Percentiles rank a stretch among this genome's conserved stretches.
Evolutionary conservation across 768 basidiomycete genomes (phyloP).

Genomic region (Pleurotus citrinopileatus): DNA sequence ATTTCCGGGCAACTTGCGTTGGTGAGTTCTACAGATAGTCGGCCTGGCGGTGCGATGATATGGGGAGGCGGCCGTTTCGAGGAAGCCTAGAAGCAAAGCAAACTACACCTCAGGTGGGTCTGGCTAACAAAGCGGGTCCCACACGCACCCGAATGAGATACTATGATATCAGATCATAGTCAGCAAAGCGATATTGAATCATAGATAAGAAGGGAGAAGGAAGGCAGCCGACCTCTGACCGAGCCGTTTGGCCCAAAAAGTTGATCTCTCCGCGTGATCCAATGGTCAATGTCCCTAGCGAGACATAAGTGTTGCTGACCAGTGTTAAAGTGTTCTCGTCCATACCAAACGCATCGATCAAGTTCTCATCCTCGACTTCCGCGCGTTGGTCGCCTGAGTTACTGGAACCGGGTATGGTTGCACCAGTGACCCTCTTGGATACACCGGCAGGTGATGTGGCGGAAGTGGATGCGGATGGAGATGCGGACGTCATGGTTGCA

Average conservation of each 20-base stretch:
- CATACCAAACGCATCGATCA: conserved; percentile 49
- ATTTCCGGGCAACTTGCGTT: conserved; percentile 33
- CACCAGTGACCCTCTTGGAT: too few species aligned
- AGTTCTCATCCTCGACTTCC: conserved; percentile 36
- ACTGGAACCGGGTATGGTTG: neutral
- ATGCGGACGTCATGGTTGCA: neutral
- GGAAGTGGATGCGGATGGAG: neutral
- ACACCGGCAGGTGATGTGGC: neutral
- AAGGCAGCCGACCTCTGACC: conserved; percentile 54
- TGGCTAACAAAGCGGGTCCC: neutral
- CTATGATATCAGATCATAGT: conserved; percentile 26
- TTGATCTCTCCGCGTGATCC: conserved; percentile 50
- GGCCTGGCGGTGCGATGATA: conserved; percentile 18
- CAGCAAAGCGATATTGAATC: neutral
- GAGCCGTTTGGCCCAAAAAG: conserved; percentile 64
- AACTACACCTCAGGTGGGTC: neutral
- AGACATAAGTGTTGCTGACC: neutral
- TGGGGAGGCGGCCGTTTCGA: conserved; percentile 17
- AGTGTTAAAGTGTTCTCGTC: neutral
- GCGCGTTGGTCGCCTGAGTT: conserved; percentile 11
- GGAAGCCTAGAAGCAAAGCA: conserved; percentile 19
- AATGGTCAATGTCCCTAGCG: conserved; percentile 53
- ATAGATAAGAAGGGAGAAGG: neutral
- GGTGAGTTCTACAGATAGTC: conserved; percentile 38
- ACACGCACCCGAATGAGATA: conserved; percentile 55